Evolutionary conservation across 352 stramenopile species (phyloP), one percentile per base, ranked within the genome.

Genomic region (Phytophthora idaei): DNA sequence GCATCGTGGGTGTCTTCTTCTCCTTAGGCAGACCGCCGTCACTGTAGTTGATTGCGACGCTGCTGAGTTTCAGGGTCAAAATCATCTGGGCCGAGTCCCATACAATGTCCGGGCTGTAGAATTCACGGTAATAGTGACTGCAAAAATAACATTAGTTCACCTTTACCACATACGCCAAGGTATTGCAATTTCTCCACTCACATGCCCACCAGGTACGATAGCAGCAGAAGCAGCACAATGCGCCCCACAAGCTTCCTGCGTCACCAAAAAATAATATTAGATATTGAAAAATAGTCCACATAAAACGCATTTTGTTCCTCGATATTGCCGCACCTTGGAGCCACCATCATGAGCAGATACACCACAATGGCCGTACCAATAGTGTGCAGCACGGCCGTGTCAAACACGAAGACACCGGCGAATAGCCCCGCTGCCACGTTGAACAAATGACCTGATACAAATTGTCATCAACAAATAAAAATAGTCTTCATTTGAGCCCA

Each of bases 21-120:
- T 94, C 83, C 48, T 81, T 89, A 9, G 83, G 69, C 17, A 95
- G 49, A 12, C 62, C 70, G 14, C 81, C 88, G 36, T 95, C 88
- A 50, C 83, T 90, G 72, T 94, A 95, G 71, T 93, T 95, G 41
- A 92, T 87, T 4, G 85, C 84, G 25, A 93, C 65, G 61, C 77
- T 88, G 70, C 79, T 90, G 17, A 95, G 73, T 65, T 95, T 95
- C 11, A 95, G 76, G 46, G 85, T 94, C 44, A 94, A 52, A 57
- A 95, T 90, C 88, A 95, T 95, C 64, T 94, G 85, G n/a, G 87
- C 84, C 47, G 81, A 77, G 61, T 94, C 85, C 87, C 87, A 95
- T 21, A 95, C 82, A 56, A 95, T 84, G 52, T 93, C 80, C 0
- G 85, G 86, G 42, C 77, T 89, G 61, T 91, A 66, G 66, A 89